Evolutionary conservation across 129 eudicot species (phyloP).

Genomic region (Calendula officinalis): DNA sequence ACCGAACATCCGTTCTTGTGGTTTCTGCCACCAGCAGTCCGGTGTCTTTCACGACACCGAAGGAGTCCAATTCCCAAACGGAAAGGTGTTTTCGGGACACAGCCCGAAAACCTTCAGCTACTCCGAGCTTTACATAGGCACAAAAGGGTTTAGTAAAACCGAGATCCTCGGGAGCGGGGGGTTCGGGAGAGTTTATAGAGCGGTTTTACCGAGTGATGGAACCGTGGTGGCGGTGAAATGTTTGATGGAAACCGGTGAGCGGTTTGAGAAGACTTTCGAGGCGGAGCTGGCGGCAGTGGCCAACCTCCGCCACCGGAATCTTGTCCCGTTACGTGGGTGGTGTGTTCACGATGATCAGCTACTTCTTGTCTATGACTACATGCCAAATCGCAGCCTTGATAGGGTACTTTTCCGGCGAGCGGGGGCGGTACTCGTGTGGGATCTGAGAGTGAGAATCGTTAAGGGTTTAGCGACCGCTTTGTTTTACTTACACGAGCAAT

Average conservation of each 20-base stretch:
- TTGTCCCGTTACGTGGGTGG: slow-evolving; percentile 91
- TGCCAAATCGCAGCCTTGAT: slow-evolving; percentile 94
- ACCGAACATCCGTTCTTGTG: background rate
- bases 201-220: slow-evolving; percentile 86
- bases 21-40: slow-evolving; percentile 24
- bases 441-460: slow-evolving; percentile 44
- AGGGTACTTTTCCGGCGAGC: slow-evolving; percentile 47
- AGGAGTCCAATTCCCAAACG: slow-evolving; percentile 49
- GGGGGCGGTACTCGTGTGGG: slow-evolving; percentile 53
- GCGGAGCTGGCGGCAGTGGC: slow-evolving; percentile 97
- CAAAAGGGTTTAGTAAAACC: slow-evolving; percentile 59
- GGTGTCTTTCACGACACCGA: slow-evolving; percentile 54
- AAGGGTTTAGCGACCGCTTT: slow-evolving; percentile 73
- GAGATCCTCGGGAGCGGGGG: slow-evolving; percentile 88
- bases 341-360: slow-evolving; percentile 73
- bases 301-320: slow-evolving; percentile 87
- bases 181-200: slow-evolving; percentile 74
- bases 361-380: slow-evolving; percentile 83
- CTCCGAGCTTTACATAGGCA: slow-evolving; percentile 84
- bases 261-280: slow-evolving; percentile 76
- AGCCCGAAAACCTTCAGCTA: slow-evolving; percentile 76
- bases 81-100: slow-evolving; percentile 38
- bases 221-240: slow-evolving; percentile 83
- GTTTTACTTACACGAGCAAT: slow-evolving; percentile 78
- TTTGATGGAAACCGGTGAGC: slow-evolving; percentile 66